These are phyloP conservation scores for Trichomonascaceae sp. DNA, from an alignment of 1,139 yeast genomes.

Conservation along the genomic window DNA sequence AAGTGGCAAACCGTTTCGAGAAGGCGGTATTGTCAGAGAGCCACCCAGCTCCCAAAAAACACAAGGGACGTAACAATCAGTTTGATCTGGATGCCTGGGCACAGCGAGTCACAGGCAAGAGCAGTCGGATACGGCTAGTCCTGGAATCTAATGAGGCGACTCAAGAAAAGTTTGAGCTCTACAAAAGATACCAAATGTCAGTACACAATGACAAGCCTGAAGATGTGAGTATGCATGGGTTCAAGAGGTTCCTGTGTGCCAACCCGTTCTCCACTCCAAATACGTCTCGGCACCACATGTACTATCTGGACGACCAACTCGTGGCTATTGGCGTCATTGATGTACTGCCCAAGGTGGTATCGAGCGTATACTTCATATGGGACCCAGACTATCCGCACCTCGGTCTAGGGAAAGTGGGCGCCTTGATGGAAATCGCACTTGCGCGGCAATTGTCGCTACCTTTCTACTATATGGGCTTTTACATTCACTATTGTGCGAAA, in stretches of 20 bases:
- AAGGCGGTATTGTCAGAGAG: slow-evolving; percentile 19
- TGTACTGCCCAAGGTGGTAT: slow-evolving; percentile 59
- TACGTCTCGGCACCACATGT: slow-evolving; percentile 62
- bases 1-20: slow-evolving; percentile 33
- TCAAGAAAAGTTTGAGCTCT: slow-evolving; percentile 51
- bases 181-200: slow-evolving; percentile 49
- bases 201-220: slow-evolving; percentile 53
- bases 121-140: slow-evolving; percentile 21
- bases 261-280: slow-evolving; percentile 39
- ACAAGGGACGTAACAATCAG: slow-evolving; percentile 11
- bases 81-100: slow-evolving; percentile 20
- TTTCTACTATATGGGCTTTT: slow-evolving; percentile 59
- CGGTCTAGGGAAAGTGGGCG: slow-evolving; percentile 70
- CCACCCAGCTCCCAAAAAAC: not conserved
- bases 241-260: slow-evolving; percentile 54
- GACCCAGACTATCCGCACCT: slow-evolving; percentile 65
- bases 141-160: slow-evolving; percentile 44
- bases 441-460: slow-evolving; percentile 26
- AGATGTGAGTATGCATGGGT: slow-evolving; percentile 35
- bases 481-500: slow-evolving; percentile 64
- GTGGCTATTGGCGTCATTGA: slow-evolving; percentile 74
- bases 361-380: slow-evolving; percentile 83
- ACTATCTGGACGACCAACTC: slow-evolving; percentile 47
- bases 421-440: slow-evolving; percentile 54
- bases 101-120: not conserved